Conservation (phyloP, 306 rosid genomes). For the Ceratonia siliqua region DNA sequence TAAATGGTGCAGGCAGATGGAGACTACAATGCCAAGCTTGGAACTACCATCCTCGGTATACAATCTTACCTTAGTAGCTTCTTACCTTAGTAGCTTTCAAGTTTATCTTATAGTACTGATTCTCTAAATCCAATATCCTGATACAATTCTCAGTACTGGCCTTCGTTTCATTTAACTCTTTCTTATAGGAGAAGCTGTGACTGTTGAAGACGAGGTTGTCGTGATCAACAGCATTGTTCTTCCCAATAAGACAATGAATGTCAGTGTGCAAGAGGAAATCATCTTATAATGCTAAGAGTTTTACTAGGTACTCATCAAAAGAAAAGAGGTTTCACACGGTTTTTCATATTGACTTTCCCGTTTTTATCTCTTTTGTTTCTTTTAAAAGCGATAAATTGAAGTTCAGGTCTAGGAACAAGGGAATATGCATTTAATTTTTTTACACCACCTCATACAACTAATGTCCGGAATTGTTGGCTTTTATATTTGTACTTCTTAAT, state of each 20-base stretch:
- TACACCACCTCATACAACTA: background rate
- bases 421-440: background rate
- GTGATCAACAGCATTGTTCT: too few relatives aligned
- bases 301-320: slow-evolving; percentile 11
- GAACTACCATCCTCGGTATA: too few relatives aligned
- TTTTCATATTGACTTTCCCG: background rate
- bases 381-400: slow-evolving; percentile 15
- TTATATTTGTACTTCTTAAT: background rate
- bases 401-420: slow-evolving; percentile 10
- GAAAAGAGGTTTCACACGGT: slow-evolving; percentile 17
- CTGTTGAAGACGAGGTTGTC: too few relatives aligned
- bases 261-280: too few relatives aligned
- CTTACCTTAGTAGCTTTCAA: background rate
- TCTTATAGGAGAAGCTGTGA: background rate
- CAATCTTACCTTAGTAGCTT: too few relatives aligned
- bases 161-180: background rate
- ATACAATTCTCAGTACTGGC: background rate
- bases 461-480: slow-evolving; percentile 27
- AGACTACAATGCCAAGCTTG: too few relatives aligned
- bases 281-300: too few relatives aligned
- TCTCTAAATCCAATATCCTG: background rate
- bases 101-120: background rate
- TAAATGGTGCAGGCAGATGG: too few relatives aligned
- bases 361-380: slow-evolving; percentile 14
- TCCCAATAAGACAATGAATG: too few relatives aligned